phyloP scores from a whole-genome alignment of 2,329 filamentous ascomycete genomes.

The Fusarium camptoceras region DNA sequence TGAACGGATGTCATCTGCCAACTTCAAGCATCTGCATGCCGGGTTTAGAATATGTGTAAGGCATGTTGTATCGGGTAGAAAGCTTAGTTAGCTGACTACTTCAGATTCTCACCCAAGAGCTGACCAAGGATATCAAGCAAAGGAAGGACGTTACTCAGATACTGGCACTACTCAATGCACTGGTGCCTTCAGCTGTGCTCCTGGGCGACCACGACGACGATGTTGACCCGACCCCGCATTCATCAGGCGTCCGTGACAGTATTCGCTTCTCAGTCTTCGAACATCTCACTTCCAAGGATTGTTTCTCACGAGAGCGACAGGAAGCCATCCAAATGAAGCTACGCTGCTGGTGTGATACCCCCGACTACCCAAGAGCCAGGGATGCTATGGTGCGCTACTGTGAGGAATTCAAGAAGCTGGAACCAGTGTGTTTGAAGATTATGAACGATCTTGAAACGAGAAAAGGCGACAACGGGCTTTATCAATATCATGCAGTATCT shows the following conservation, averaged over 20 bases:
- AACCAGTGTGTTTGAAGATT: slow-evolving; percentile 46
- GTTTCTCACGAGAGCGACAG: slow-evolving; percentile 33
- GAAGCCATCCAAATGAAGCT: slow-evolving; percentile 49
- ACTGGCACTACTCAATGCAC: slow-evolving; percentile 53
- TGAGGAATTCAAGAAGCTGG: slow-evolving; percentile 52
- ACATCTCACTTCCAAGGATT: slow-evolving; percentile 48
- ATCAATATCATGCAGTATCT: slow-evolving; percentile 4
- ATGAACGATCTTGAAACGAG: slow-evolving; percentile 37
- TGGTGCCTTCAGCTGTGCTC: slow-evolving; percentile 49
- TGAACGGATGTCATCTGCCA: slow-evolving; percentile 44
- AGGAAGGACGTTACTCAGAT: slow-evolving; percentile 37
- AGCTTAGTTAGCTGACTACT: background rate
- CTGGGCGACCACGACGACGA: slow-evolving; percentile 40
- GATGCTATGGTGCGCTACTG: slow-evolving; percentile 48
- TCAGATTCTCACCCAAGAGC: slow-evolving; percentile 47
- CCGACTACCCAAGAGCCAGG: slow-evolving; percentile 48
- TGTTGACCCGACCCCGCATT: slow-evolving; percentile 47
- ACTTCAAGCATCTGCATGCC: slow-evolving; percentile 50
- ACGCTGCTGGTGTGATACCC: slow-evolving; percentile 50
- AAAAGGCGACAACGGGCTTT: background rate
- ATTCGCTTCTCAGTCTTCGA: slow-evolving; percentile 53
- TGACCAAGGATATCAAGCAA: slow-evolving; percentile 21
- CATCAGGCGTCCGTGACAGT: slow-evolving; percentile 50
- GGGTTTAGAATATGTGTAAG: slow-evolving; percentile 52
- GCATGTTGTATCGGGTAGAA: background rate